Base-by-base conservation (phyloP, 225 moss, liverwort and hornwort genomes). In the Climacium dendroides region DNA sequence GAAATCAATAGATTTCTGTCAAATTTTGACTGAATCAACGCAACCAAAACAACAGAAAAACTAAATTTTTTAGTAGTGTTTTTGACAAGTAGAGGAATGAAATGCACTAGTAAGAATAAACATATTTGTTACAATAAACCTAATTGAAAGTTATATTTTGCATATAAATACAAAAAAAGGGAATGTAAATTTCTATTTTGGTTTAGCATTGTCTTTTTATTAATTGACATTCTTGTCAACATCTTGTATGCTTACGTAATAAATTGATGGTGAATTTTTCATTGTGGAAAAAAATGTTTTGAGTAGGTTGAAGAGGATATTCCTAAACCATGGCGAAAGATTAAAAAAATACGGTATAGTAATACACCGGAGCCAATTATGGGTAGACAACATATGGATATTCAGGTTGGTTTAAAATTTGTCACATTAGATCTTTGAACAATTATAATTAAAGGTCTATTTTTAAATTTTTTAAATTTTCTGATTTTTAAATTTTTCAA, bases 381-480 rank as follows among this genome's bases (percentile, higher is more conserved):
- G 3, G 91, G 93, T 6, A 82, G 92, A 85, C 86, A 91, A 75
- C 95, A 95, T 55, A 90, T 91, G 87, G 95, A 95, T 87, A 90
- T 95, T 63, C 95, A 95, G 90, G 95, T 39, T 9, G 16, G 18
- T 19, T 7, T 29, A 13, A 5, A 12, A 57, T 32, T n/a, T 53
- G 5, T 25, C 22, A 39, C 12, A 19, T 37, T 35, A 22, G 9
- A 48, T 34, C 8, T 23, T 81, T 2, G 10, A 66, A 48, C 45
- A 32, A 64, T 24, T 47, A 15, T 30, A 8, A 4, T 47, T 47
- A n/a, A n/a, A n/a, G n/a, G n/a, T n/a, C n/a, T n/a, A n/a, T n/a
- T n/a, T 47, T 47, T 47, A 8, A 47, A 47, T 47, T 47, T 12
- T 11, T 2, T 1, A 3, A 39, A 2, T n/a, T 26, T 20, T 41